Percentiles rank a stretch among this genome's conserved stretches.
Evolutionary conservation across 192 early-diverging fungal genomes (phyloP).

Genomic region (Backusella psychrophila): DNA sequence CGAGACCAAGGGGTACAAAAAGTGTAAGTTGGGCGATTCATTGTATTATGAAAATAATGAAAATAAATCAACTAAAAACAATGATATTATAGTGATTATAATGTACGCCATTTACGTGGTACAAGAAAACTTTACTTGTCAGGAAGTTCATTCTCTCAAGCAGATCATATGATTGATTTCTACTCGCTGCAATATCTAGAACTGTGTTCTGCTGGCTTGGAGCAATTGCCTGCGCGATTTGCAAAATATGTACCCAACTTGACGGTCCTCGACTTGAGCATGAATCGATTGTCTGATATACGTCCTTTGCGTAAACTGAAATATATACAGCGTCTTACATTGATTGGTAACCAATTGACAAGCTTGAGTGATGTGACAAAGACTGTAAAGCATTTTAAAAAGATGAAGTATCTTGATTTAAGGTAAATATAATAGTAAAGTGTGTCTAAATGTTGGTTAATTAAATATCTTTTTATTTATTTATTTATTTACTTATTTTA

Average conservation of each 20-base stretch:
- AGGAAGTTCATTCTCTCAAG: slow-evolving; percentile 35
- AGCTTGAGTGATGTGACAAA: slow-evolving; percentile 24
- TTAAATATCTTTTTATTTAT: not conserved
- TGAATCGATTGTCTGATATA: slow-evolving; percentile 39
- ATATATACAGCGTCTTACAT: slow-evolving; percentile 38
- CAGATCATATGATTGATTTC: slow-evolving; percentile 38
- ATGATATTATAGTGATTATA: slow-evolving; percentile 15
- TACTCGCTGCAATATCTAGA: slow-evolving; percentile 47
- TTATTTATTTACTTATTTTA: not conserved
- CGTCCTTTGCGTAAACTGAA: slow-evolving; percentile 34
- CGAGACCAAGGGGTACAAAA: slow-evolving; percentile 47
- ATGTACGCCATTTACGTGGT: slow-evolving; percentile 15
- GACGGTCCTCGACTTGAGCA: slow-evolving; percentile 37
- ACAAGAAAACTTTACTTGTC: slow-evolving; percentile 30
- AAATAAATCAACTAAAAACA: not conserved
- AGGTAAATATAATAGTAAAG: slow-evolving; percentile 5
- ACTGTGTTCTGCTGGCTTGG: slow-evolving; percentile 39
- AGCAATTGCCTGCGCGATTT: slow-evolving; percentile 40
- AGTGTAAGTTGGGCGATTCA: slow-evolving; percentile 31
- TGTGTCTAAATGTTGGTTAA: not conserved
- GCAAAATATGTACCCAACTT: slow-evolving; percentile 40
- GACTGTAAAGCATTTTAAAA: slow-evolving; percentile 7
- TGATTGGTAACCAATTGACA: slow-evolving; percentile 44
- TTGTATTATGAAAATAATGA: slow-evolving; percentile 4
- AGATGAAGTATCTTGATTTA: slow-evolving; percentile 21